Base-by-base conservation (phyloP, 176 grass and related monocot species). In the Phyllostachys edulis region DNA sequence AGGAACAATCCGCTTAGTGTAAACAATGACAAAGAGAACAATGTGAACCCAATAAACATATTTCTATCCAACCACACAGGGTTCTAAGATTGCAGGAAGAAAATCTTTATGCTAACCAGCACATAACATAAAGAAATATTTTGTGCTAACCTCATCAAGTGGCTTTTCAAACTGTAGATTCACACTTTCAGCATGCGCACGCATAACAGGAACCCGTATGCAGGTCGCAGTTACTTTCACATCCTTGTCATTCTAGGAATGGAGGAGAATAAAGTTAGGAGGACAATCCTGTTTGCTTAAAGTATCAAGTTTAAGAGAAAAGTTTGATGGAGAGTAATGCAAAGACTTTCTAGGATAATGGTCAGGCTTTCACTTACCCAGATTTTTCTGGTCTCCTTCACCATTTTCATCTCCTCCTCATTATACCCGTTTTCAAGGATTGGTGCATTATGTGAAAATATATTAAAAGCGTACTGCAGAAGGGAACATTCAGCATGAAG, bases 361-460 rank as follows among this genome's bases (percentile, higher is more conserved):
- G 66, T 68, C 63, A 69, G 8, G 37, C 6, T 74, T 72, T 44
- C 1, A 85, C 73, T 84, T 89, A 95, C 96, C 96, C 96, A 98
- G 4, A 98, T 94, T 92, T 96, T 98, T 40, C 64, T 84, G 65
- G 91, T 98, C 74, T 98, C 96, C 77, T 96, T 96, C 69, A 98
- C 91, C 87, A 98, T 82, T 81, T 98, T 98, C 89, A 98, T 98
- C 71, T 98, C 96, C 82, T 98, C 96, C 77, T 96, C 96, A 47
- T 99, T 99, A 40, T 99, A 99, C 12, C 96, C 96, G 84, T 99
- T 99, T 78, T 89, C 83, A 81, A 94, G 83, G 90, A 99, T 79
- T 36, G 87, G 83, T 18, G 96, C 91, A 88, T 99, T 99, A 57
- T 99, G 96, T 21, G 96, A 99, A 85, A 99, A 96, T 78, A 99